Evolutionary conservation across 2,329 filamentous ascomycete species (phyloP), one percentile per base, ranked within the genome.

Genomic region (Graphilbum fragrans): DNA sequence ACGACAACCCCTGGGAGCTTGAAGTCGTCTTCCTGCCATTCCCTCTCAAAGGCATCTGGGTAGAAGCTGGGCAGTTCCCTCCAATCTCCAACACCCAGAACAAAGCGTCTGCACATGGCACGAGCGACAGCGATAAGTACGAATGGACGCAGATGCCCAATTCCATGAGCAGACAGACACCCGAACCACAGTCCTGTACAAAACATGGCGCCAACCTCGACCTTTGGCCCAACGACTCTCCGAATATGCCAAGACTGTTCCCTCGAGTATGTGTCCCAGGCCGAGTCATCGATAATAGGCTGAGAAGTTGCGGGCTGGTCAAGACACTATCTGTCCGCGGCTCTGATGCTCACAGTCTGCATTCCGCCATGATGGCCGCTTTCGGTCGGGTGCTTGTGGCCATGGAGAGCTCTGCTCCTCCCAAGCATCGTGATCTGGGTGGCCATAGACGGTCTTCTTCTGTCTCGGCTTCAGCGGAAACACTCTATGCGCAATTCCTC

Each of bases 11-110:
- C 0, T 87, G 82, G 80, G 74, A 82, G 48, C 63, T 90, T 2
- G 82, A 88, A 53, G 79, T 88, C 5, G 76, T 88, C 1, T 76
- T 87, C 43, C 57, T 88, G 8, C 84, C 84, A 1, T 90, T 85
- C 55, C 66, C 70, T 1, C 59, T 77, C 7, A 72, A 68, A 49
- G 67, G 65, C 19, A 51, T 78, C 6, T 78, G 74, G 74, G 62
- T 72, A 44, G 61, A 63, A 35, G 56, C 63, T 4, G n/a, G n/a
- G n/a, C n/a, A n/a, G n/a, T n/a, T n/a, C n/a, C n/a, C n/a, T n/a
- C n/a, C n/a, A n/a, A n/a, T n/a, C n/a, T n/a, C n/a, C n/a, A n/a
- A n/a, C n/a, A n/a, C n/a, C n/a, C n/a, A n/a, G n/a, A n/a, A n/a
- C n/a, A n/a, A n/a, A n/a, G n/a, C n/a, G n/a, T n/a, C n/a, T n/a